Evolutionary conservation across 2,329 filamentous ascomycete genomes (phyloP).

Genomic region (Diaporthe australafricana): DNA sequence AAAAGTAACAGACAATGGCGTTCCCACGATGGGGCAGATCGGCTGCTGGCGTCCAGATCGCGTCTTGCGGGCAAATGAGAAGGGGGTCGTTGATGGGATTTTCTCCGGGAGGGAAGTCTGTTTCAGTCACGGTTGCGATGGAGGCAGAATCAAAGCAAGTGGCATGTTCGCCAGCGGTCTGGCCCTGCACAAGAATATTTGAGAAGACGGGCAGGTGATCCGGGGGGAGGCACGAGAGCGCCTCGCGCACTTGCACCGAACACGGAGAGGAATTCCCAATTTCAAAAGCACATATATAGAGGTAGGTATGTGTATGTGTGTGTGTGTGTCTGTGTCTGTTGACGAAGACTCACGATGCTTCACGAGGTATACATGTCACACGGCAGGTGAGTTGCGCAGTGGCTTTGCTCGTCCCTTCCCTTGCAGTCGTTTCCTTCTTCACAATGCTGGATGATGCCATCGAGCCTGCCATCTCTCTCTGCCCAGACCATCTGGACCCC

Average conservation of each 20-base stretch:
- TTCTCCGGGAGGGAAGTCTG: background rate
- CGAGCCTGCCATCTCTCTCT: constrained; percentile 1
- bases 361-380: background rate
- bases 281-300: background rate
- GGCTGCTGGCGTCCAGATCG: background rate
- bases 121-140: background rate
- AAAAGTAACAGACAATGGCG: constrained; percentile 12
- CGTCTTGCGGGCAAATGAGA: constrained; percentile 7
- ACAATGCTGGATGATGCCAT: constrained; percentile 4
- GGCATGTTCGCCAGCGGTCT: background rate
- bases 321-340: background rate
- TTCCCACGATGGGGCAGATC: background rate
- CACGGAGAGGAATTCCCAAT: background rate
- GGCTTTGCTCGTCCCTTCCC: background rate
- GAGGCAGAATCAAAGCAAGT: background rate
- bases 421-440: background rate
- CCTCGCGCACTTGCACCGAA: background rate
- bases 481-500: background rate
- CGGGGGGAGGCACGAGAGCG: background rate
- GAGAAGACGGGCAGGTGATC: background rate
- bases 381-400: background rate
- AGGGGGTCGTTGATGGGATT: background rate
- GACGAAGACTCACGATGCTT: constrained; percentile 1
- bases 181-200: background rate
- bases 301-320: background rate